Base-by-base conservation (phyloP, 257 asterid genomes). In the Solanum peruvianum region DNA sequence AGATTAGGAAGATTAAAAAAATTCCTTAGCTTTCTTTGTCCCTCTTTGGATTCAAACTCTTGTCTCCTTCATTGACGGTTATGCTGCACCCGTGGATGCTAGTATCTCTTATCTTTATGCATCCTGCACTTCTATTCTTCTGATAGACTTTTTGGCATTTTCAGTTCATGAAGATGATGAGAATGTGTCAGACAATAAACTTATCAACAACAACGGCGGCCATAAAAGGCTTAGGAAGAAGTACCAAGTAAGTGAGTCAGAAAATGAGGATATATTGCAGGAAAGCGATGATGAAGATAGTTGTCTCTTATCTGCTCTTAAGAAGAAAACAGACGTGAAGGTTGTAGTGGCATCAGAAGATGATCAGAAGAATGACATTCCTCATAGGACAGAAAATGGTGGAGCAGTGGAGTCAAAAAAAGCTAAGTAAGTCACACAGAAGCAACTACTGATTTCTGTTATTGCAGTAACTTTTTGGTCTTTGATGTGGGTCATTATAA, bases 211-310 rank as follows among this genome's bases (percentile, higher is more conserved):
- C 66, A 92, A 92, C 39, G 91, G 86, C 45, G 87, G 33, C 77
- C 83, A 88, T 33, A 89, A 88, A 86, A 88, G 64, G 72, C 93
- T 71, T 71, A 92, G 87, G 91, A 93, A 91, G 91, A 95, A 88
- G 89, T 71, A 35, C 86, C 89, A 83, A 90, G 87, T 90, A 84
- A 83, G 90, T 44, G 94, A 93, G 86, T 94, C 98, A 23, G 98
- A 94, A 71, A 86, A 76, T 75, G 94, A 91, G 70, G 86, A 86
- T 16, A 85, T 87, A 80, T 86, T 91, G 86, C 92, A 49, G 52
- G 92, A 89, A 87, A 87, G 80, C 66, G 92, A 86, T 87, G 93
- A 93, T 86, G 93, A 89, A 41, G 95, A 92, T 86, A 89, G 67
- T 56, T 87, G 18, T 86, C 80, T 83, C 86, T 88, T 93, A 81